Conservation (phyloP, 345 rosid genomes). For the Psidium guajava region DNA sequence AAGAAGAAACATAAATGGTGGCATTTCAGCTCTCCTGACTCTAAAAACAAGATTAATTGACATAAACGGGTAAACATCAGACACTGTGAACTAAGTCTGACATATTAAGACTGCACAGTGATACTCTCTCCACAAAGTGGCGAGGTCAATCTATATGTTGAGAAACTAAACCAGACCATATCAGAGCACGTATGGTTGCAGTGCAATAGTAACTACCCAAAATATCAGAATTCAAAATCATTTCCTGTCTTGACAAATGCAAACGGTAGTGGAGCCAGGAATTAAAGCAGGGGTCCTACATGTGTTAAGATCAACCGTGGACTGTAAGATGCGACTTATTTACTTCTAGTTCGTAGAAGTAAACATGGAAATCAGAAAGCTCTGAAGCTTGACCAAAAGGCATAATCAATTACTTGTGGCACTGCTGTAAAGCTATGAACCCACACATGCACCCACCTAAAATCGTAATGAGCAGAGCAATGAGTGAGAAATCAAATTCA, state of each 20-base stretch:
- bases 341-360: not conserved
- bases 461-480: not conserved
- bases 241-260: not conserved
- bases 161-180: not conserved
- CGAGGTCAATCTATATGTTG: not conserved
- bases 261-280: not conserved
- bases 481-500: not conserved
- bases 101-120: not conserved
- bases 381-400: not conserved
- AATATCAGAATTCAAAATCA: not conserved
- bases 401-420: not conserved
- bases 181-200: not conserved
- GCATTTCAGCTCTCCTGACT: not conserved
- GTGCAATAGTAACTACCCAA: not conserved
- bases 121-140: not conserved
- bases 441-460: not conserved
- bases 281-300: not conserved
- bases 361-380: not conserved
- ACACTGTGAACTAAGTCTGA: not conserved
- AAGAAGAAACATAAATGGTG: not conserved
- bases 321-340: not conserved
- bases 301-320: not conserved
- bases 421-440: not conserved
- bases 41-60: not conserved
- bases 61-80: not conserved